Conservation (phyloP, 345 rosid species). For the Rhodamnia rubescens region DNA sequence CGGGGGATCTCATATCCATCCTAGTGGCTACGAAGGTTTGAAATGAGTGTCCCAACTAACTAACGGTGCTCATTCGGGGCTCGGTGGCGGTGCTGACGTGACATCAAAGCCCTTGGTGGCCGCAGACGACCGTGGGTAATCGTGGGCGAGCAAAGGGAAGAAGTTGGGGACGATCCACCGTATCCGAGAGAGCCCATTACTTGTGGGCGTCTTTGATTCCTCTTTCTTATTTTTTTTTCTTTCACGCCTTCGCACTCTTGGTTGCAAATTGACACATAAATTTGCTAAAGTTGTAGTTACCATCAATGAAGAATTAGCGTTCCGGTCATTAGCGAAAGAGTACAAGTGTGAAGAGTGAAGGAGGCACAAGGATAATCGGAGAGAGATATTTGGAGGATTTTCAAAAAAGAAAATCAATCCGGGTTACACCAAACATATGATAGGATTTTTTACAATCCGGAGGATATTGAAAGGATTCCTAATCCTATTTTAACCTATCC, state of each 20-base stretch:
- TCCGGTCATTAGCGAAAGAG: background rate
- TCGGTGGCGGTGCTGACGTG: background rate
- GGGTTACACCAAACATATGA: too few relatives aligned
- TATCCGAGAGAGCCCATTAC: background rate
- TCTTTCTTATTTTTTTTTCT: background rate
- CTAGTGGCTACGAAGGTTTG: background rate
- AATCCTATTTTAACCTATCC: too few relatives aligned
- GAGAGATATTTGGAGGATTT: too few relatives aligned
- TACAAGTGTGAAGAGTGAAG: too few relatives aligned
- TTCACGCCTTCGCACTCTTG: background rate
- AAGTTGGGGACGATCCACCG: background rate
- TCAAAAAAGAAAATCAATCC: too few relatives aligned
- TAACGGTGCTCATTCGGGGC: background rate
- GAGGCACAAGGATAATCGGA: too few relatives aligned
- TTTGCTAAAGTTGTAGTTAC: background rate
- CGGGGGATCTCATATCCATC: background rate
- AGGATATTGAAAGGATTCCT: too few relatives aligned
- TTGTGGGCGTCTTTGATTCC: background rate
- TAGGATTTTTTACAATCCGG: too few relatives aligned
- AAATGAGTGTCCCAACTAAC: background rate
- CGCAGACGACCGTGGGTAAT: background rate
- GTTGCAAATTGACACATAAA: background rate
- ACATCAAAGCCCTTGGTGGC: background rate
- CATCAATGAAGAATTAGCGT: background rate
- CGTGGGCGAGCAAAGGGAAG: background rate